Base-by-base conservation (phyloP, 2,329 filamentous ascomycete species). In the Neofusicoccum umdonicola region DNA sequence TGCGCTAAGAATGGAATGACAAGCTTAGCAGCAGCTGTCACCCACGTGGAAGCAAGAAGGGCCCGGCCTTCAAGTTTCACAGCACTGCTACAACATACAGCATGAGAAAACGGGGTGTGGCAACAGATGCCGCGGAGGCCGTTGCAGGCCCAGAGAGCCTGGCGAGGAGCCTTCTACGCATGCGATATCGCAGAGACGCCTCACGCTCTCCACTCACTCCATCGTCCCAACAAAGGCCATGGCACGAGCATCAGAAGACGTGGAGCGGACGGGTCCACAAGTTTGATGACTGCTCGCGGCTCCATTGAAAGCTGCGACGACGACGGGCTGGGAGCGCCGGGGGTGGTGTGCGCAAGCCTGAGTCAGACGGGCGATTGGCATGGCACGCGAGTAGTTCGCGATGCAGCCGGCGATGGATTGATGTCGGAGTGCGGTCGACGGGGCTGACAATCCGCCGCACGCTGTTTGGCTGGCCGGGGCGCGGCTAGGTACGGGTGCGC, bases 381-480 rank as follows among this genome's bases (percentile, higher is more conserved):
- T 27, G 12, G 37, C 5, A 17, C 35, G 54, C 31, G 27, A 34
- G 42, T 13, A 27, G 12, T 34, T 3, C 27, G 8, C 3, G 56
- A 60, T 37, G 41, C 7, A 11, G 6, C 19, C 12, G 12, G 22
- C 9, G 39, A 34, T 17, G 52, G 12, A 8, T 15, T 31, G 48
- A 31, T 31, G 37, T 35, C 37, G 48, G 34, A 27, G 44, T 56
- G 51, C 44, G 15, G 62, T 64, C 50, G 62, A 31, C 15, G 17
- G 47, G 47, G 61, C 50, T 63, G 61, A 63, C 61, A 63, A 63
- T 63, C 61, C 15, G 37, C 37, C 11, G 15, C n/a, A 12, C 15
- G n/a, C 39, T 63, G 61, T 63, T 54, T 63, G 61, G 61, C 61
- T 41, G 60, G 48, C 15, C 12, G 41, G 41, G 9, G 17, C 22